These are phyloP conservation scores for Nothomitra cinnamomea DNA, from an alignment of 2,329 filamentous ascomycete species.

Conservation along the genomic window DNA sequence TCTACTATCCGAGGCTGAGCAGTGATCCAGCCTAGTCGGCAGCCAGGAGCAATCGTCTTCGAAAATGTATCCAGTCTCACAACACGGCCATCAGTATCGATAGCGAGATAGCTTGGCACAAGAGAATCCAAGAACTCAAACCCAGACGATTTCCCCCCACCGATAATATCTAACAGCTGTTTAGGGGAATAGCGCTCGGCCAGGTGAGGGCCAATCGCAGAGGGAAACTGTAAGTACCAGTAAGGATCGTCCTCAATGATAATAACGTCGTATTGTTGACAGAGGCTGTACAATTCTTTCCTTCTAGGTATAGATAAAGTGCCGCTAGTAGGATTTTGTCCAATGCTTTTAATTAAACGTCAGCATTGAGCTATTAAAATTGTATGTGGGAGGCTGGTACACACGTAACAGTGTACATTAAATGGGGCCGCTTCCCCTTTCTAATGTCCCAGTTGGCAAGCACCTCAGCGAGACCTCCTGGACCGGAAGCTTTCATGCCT, in stretches of 20 bases:
- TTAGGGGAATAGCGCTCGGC: conserved; percentile 18
- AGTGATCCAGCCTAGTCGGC: conserved; percentile 80
- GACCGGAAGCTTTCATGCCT: conserved; percentile 61
- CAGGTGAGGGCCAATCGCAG: conserved; percentile 33
- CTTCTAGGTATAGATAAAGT: conserved; percentile 57
- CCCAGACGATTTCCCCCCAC: conserved; percentile 37
- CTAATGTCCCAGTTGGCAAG: conserved; percentile 65
- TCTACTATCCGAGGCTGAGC: conserved; percentile 65
- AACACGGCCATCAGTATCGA: conserved; percentile 76
- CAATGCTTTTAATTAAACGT: conserved; percentile 30
- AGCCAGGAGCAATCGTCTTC: conserved; percentile 82
- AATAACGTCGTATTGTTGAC: conserved; percentile 70
- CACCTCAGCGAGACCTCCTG: conserved; percentile 59
- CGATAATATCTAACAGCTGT: conserved; percentile 13
- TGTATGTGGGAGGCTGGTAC: conserved; percentile 19
- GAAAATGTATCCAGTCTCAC: conserved; percentile 85
- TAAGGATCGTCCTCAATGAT: conserved; percentile 93
- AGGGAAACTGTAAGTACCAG: conserved; percentile 84
- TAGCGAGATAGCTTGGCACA: conserved; percentile 60
- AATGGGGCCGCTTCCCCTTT: conserved; percentile 58
- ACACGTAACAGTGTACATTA: conserved; percentile 83
- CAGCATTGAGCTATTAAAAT: not conserved
- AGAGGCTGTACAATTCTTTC: conserved; percentile 63
- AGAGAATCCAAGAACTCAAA: conserved; percentile 70
- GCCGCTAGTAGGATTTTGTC: conserved; percentile 75